A percentile compares a stretch with the other conserved stretches of the same genome.
Conservation (phyloP, 805 yeast species). For the Candida nemodendra region DNA sequence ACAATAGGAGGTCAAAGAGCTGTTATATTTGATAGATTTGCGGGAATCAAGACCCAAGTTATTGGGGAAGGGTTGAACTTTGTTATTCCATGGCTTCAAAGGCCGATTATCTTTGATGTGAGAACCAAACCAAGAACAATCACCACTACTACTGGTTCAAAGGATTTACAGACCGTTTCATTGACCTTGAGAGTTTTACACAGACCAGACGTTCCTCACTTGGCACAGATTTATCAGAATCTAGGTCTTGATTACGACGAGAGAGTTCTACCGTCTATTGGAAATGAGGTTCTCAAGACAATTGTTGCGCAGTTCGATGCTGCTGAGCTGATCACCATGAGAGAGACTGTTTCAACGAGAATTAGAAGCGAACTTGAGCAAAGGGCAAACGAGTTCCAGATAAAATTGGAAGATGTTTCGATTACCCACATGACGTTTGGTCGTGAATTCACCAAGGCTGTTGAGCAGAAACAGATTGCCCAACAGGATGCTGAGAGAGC, state of each 20-base stretch:
- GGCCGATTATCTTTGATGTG: slow-evolving; percentile 86
- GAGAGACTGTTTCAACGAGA: slow-evolving; percentile 89
- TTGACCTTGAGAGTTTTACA: slow-evolving; percentile 90
- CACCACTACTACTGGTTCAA: slow-evolving; percentile 93
- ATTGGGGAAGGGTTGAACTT: slow-evolving; percentile 98
- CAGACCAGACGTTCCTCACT: slow-evolving; percentile 81
- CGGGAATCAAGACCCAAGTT: slow-evolving; percentile 85
- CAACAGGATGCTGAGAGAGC: slow-evolving; percentile 99
- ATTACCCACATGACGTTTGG: slow-evolving; percentile 98
- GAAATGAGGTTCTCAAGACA: slow-evolving; percentile 92
- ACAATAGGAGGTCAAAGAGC: slow-evolving; percentile 78
- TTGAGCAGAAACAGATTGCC: slow-evolving; percentile 97
- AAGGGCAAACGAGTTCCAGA: slow-evolving; percentile 86
- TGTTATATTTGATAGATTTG: slow-evolving; percentile 86
- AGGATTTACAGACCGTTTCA: slow-evolving; percentile 94
- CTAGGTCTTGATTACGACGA: slow-evolving; percentile 95
- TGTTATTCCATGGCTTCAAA: slow-evolving; percentile 92
- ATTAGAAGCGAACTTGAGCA: slow-evolving; percentile 81
- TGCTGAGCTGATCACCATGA: slow-evolving; percentile 94
- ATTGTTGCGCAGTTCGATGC: slow-evolving; percentile 99
- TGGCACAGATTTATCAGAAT: slow-evolving; percentile 87
- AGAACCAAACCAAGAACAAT: slow-evolving; percentile 94
- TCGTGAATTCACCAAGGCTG: slow-evolving; percentile 94
- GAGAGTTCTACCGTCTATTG: slow-evolving; percentile 93
- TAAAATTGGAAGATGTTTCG: slow-evolving; percentile 92